These are phyloP conservation scores for Prorocentrum cordatum DNA, from an alignment of 169 alveolate species.

Conservation along the genomic window DNA sequence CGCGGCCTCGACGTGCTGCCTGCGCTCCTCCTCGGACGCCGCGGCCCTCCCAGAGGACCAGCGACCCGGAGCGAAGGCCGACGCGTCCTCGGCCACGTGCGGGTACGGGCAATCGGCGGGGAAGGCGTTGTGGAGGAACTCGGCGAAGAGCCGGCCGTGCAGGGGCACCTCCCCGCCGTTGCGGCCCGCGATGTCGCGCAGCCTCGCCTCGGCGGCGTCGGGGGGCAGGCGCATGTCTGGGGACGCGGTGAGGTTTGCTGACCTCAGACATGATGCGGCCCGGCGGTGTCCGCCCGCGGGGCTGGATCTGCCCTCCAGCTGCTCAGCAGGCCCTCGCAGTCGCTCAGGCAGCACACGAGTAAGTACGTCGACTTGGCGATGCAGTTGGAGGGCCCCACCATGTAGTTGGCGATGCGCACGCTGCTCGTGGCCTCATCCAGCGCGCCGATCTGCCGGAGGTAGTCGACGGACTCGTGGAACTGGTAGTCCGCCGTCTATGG, in stretches of 20 bases:
- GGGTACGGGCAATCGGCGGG: slow-evolving; percentile 48
- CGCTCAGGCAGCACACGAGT: slow-evolving; percentile 50
- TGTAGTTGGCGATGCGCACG: slow-evolving; percentile 31
- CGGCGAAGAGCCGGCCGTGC: slow-evolving; percentile 27
- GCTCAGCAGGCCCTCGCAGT: slow-evolving; percentile 46
- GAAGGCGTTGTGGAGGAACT: slow-evolving; percentile 44
- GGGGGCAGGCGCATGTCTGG: neutral
- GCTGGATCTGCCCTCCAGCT: slow-evolving; percentile 16
- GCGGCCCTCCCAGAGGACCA: neutral
- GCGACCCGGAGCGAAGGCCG: neutral
- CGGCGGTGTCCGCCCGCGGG: neutral
- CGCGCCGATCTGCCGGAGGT: slow-evolving; percentile 11
- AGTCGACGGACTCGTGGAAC: too few species aligned
- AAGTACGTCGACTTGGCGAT: slow-evolving; percentile 32
- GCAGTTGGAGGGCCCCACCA: slow-evolving; percentile 48
- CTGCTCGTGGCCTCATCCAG: slow-evolving; percentile 7
- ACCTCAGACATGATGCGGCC: neutral
- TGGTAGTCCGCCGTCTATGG: too few species aligned
- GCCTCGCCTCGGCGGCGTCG: neutral
- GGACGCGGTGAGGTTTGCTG: slow-evolving; percentile 9
- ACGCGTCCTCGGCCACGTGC: neutral
- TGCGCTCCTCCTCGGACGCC: neutral
- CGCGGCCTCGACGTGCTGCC: neutral
- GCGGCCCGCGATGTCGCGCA: slow-evolving; percentile 18
- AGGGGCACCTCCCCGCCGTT: slow-evolving; percentile 24